Percentiles rank a stretch among this genome's conserved stretches.
Conservation (phyloP, 257 asterid genomes). For the Primulina tabacum region DNA sequence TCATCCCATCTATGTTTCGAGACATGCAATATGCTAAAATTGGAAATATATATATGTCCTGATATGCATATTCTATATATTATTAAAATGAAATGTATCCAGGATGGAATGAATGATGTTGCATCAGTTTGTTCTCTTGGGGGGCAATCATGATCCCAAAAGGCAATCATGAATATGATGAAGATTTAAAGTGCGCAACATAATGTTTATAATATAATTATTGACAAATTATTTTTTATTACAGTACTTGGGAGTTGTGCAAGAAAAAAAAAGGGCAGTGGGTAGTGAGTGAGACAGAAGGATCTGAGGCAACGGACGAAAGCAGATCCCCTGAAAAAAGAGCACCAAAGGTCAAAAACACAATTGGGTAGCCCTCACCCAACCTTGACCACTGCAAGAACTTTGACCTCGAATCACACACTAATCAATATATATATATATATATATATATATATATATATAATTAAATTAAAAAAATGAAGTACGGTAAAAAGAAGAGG, state of each 20-base stretch:
- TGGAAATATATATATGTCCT: too few species aligned
- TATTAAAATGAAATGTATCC: too few species aligned
- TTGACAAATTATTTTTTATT: too few species aligned
- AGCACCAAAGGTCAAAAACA: neutral
- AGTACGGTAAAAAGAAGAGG: constrained; percentile 21
- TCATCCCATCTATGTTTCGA: too few species aligned
- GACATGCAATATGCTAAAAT: too few species aligned
- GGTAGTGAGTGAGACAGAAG: neutral
- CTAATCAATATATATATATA: too few species aligned
- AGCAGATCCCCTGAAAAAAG: neutral
- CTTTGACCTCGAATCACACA: neutral
- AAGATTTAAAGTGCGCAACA: neutral
- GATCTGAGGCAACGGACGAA: neutral
- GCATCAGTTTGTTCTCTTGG: neutral
- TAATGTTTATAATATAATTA: too few species aligned
- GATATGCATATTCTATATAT: too few species aligned
- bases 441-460: too few species aligned
- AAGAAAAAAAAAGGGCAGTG: neutral
- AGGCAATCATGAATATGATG: neutral
- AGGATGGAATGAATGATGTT: too few species aligned
- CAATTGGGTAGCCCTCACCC: neutral
- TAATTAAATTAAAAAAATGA: neutral
- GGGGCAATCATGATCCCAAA: neutral
- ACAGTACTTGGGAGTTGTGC: neutral
- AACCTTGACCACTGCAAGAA: neutral